Evolutionary conservation across 345 rosid genomes (phyloP), one percentile per base, ranked within the genome.

Genomic region (Euphorbia lathyris): DNA sequence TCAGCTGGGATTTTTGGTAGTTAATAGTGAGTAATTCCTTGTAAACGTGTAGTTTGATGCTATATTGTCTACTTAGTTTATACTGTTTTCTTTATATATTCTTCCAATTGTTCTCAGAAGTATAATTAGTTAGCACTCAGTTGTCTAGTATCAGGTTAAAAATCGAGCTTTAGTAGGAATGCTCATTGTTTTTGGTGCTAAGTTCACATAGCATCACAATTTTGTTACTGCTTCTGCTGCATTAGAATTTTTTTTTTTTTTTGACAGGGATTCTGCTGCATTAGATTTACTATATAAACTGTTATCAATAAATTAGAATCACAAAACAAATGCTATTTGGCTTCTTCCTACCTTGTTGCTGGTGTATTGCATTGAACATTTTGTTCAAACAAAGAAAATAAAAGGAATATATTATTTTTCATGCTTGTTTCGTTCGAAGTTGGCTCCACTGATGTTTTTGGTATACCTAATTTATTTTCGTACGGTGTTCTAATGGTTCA

Each of bases 401-500:
- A 60, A 38, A 23, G 36, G 48, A 25, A 5, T 13, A 45, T 45
- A 14, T 17, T 12, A 14, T 17, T 43, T 64, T 43, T 42, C 26
- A 65, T 65, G 26, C 51, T 65, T 36, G 4, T 27, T 26, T 47
- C 26, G 42, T 45, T 65, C 6, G 50, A 19, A 65, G 11, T 23
- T 64, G 22, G 22, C 51, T 64, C 9, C 20, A 14, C 1, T 6
- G n/a, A 36, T 38, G 0, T 64, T 26, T 60, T 36, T 25, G 38
- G 29, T 57, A 5, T 23, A 9, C 43, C 19, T 42, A 64, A 20
- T 36, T 70, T 52, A 62, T 73, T 59, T 77, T 47, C 59, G 12
- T 38, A 56, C 60, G 75, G n/a, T 38, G 51, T 65, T 67, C 9
- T 77, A 14, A 69, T 78, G 63, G 32, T 80, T 76, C 87, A 95